Evolutionary conservation across 768 basidiomycete species (phyloP), one percentile per base, ranked within the genome.

Genomic region (Boletus tomentosulus): DNA sequence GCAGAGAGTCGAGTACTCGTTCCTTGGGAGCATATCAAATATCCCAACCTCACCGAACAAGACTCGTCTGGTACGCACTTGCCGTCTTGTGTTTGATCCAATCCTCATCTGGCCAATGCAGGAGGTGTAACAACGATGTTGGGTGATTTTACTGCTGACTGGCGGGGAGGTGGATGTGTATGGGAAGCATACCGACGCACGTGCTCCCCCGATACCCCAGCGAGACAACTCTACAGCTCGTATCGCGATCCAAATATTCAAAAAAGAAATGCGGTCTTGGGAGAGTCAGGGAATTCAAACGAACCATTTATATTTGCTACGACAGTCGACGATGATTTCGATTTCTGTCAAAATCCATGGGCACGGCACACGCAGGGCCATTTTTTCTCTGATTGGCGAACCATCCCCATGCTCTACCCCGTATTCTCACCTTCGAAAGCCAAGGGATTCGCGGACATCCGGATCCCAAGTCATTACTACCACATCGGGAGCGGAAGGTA

Each of bases 301-400:
- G 69, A 76, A 25, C 84, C 87, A 55, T 87, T 93, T 63, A 61
- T 66, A 0, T 98, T 98, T 68, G 74, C 75, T 11, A 60, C 72
- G 19, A 19, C 19, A 19, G 19, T 19, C 19, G 19, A 19, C 19
- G 19, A 19, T 19, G 19, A 19, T 19, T 78, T 82, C 57, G 85
- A 95, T 63, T 94, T 89, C 65, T 99, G 97, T 71, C 63, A 73
- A 31, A 75, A 82, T 33, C 93, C 96, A 0, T 87, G 90, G 73
- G 85, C 88, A n/a, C 93, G 87, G 59, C 85, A 89, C 64, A 79
- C 80, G 31, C 97, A 98, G 66, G 94, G 94, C 10, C 93, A 93
- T 71, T 98, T 97, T 71, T 98, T 97, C 80, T 92, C 91, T 13
- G 96, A 99, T 70, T 97, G 92, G 90, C 77, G 95, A n/a, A 89